phyloP scores from a whole-genome alignment of 371 early-diverging fungal genomes.

The Neoconidiobolus thromboides region DNA sequence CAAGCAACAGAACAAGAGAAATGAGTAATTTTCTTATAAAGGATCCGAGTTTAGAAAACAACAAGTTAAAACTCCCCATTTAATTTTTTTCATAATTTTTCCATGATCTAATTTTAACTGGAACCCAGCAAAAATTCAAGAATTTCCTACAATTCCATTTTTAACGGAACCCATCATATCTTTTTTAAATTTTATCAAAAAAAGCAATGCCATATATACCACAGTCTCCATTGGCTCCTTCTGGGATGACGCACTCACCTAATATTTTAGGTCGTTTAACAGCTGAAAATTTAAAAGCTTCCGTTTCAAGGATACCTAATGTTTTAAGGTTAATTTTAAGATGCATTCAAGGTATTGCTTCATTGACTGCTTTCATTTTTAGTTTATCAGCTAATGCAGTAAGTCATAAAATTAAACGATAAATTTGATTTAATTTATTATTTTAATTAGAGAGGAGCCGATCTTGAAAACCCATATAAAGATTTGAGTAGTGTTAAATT shows the following conservation, averaged over 20 bases:
- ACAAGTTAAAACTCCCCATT: too few relatives aligned
- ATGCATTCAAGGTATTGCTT: not conserved
- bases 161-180: too few relatives aligned
- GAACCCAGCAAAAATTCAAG: too few relatives aligned
- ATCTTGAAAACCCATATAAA: not conserved
- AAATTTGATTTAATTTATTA: not conserved
- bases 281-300: not conserved
- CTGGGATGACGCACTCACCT: not conserved
- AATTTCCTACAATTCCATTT: too few relatives aligned
- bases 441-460: not conserved
- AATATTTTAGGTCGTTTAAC: not conserved
- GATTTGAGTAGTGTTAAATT: not conserved
- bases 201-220: not conserved
- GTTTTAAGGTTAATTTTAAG: not conserved
- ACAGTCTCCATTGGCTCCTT: not conserved
- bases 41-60: too few relatives aligned
- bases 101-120: too few relatives aligned
- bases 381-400: not conserved
- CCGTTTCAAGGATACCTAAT: not conserved
- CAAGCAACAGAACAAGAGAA: too few relatives aligned
- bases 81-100: too few relatives aligned
- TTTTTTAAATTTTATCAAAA: too few relatives aligned
- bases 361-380: not conserved
- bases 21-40: too few relatives aligned
- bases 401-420: not conserved